These are phyloP conservation scores for Salix dunnii DNA, from an alignment of 345 rosid species.

Conservation along the genomic window DNA sequence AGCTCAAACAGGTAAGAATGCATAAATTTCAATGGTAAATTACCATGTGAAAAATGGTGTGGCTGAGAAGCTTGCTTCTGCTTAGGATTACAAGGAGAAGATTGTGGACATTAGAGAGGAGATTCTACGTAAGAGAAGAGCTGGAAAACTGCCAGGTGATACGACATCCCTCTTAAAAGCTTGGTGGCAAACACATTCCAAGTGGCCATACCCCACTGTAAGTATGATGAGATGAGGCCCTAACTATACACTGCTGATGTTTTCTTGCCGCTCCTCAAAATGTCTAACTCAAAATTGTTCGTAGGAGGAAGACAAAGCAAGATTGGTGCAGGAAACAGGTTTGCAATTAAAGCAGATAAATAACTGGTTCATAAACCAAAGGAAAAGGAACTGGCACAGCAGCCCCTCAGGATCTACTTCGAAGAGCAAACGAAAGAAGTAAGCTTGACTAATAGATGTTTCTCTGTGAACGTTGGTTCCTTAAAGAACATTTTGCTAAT, in stretches of 20 bases:
- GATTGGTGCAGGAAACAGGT: conserved; percentile 75
- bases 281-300: conserved; percentile 6
- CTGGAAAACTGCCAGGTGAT: conserved; percentile 88
- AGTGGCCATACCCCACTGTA: conserved; percentile 96
- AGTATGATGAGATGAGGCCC: conserved; percentile 5
- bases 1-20: conserved; percentile 67
- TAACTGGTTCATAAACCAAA: conserved; percentile 88
- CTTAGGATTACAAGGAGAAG: conserved; percentile 79
- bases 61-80: conserved; percentile 14
- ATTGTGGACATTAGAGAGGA: conserved; percentile 85
- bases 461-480: background rate
- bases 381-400: conserved; percentile 86
- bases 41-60: background rate
- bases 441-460: conserved; percentile 22
- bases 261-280: background rate
- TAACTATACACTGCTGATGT: background rate
- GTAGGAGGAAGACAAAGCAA: conserved; percentile 85
- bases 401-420: conserved; percentile 57
- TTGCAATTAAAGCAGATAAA: conserved; percentile 84
- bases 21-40: background rate
- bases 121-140: conserved; percentile 84
- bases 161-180: conserved; percentile 70
- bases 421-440: conserved; percentile 85
- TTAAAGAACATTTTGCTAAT: background rate
- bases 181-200: conserved; percentile 90